phyloP scores from a whole-genome alignment of 2,329 filamentous ascomycete genomes.

The Penicillium griseofulvum region DNA sequence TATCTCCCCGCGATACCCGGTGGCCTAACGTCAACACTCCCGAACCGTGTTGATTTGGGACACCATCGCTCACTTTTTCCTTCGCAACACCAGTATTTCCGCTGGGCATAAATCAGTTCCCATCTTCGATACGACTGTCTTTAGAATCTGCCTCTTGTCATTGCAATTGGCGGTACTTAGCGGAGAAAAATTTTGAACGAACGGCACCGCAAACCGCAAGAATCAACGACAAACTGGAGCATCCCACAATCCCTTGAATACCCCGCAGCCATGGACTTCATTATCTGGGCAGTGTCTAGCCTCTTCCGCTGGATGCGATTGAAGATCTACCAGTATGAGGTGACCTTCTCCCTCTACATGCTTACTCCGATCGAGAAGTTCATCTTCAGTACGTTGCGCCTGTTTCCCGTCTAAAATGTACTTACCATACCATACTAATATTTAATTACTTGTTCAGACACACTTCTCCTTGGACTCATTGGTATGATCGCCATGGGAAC shows the following conservation, averaged over 20 bases:
- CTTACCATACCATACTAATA: neutral
- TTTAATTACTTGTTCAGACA: conserved; percentile 58
- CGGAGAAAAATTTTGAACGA: neutral
- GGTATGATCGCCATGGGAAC: conserved; percentile 82
- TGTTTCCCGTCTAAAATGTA: neutral
- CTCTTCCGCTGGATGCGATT: conserved; percentile 82
- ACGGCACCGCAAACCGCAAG: neutral
- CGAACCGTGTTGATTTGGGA: neutral
- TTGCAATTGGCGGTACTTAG: neutral
- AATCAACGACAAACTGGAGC: neutral
- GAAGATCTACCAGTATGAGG: conserved; percentile 98
- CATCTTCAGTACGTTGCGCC: conserved; percentile 75
- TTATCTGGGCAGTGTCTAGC: conserved; percentile 44
- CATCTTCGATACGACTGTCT: neutral
- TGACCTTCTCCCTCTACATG: conserved; percentile 96
- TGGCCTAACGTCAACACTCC: neutral
- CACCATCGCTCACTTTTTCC: neutral
- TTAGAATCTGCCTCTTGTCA: neutral
- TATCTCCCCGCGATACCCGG: neutral
- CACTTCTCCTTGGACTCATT: conserved; percentile 84
- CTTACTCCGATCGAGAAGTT: conserved; percentile 94
- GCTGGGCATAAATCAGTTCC: neutral
- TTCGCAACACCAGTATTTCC: neutral
- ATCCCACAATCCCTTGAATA: neutral
- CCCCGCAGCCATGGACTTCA: conserved; percentile 24